Conservation (phyloP, 1,139 yeast species). For the Chernovozyma aurita region DNA sequence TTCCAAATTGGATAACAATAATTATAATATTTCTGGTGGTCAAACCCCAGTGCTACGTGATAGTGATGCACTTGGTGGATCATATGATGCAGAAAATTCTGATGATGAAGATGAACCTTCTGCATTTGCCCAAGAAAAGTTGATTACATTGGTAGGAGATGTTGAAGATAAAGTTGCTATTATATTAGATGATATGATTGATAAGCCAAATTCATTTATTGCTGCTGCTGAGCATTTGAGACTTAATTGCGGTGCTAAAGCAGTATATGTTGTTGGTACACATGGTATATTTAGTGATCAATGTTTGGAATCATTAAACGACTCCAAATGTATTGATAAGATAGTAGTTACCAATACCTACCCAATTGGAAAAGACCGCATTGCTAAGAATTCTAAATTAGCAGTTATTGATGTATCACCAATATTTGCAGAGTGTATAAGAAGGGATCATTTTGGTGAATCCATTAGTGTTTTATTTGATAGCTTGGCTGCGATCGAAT, state of each 20-base stretch:
- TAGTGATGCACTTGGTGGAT: slow-evolving; percentile 69
- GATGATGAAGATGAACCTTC: slow-evolving; percentile 85
- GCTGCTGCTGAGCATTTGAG: slow-evolving; percentile 98
- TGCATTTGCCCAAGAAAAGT: slow-evolving; percentile 67
- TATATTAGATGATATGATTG: slow-evolving; percentile 94
- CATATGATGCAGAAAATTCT: slow-evolving; percentile 73
- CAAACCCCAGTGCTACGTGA: slow-evolving; percentile 18
- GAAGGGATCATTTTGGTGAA: slow-evolving; percentile 98
- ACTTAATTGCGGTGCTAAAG: slow-evolving; percentile 90
- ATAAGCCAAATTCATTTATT: slow-evolving; percentile 87
- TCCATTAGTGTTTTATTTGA: slow-evolving; percentile 89
- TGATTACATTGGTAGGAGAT: slow-evolving; percentile 94
- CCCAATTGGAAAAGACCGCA: slow-evolving; percentile 68
- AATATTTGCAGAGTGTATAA: slow-evolving; percentile 94
- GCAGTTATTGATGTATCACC: slow-evolving; percentile 90
- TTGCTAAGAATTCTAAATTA: slow-evolving; percentile 58
- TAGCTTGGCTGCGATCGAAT: slow-evolving; percentile 67
- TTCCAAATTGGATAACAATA: slow-evolving; percentile 1
- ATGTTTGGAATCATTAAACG: slow-evolving; percentile 75
- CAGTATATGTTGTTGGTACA: slow-evolving; percentile 88
- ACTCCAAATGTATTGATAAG: slow-evolving; percentile 76
- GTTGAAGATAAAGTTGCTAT: slow-evolving; percentile 89
- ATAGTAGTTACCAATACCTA: slow-evolving; percentile 95
- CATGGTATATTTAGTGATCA: slow-evolving; percentile 91
- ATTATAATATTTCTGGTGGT: not conserved